Evolutionary conservation across 2,329 filamentous ascomycete species (phyloP).

Genomic region (Tolypocladium ovalisporum): DNA sequence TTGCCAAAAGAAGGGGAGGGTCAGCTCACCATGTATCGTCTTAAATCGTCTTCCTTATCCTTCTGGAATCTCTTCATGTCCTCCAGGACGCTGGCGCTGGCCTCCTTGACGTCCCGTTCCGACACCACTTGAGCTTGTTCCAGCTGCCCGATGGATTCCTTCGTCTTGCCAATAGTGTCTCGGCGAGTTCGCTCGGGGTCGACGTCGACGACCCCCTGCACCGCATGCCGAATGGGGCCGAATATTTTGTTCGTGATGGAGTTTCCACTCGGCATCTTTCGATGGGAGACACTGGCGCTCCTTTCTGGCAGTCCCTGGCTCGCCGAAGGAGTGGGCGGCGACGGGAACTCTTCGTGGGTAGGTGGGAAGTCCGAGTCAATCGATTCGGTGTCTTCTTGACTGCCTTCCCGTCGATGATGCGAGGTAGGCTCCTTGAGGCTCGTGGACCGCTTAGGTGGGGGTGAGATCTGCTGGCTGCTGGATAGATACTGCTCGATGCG

Average conservation of each 20-base stretch:
- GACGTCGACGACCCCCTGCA: conserved; percentile 91
- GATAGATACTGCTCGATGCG: conserved; percentile 89
- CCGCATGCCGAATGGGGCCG: conserved; percentile 86
- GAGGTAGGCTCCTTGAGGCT: conserved; percentile 40
- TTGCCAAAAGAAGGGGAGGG: not conserved
- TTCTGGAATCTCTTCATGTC: conserved; percentile 87
- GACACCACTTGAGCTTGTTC: conserved; percentile 85
- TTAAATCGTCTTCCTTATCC: conserved; percentile 91
- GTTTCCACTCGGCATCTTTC: conserved; percentile 73
- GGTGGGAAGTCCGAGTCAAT: conserved; percentile 95
- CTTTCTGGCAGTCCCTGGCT: conserved; percentile 58
- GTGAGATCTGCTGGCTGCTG: conserved; percentile 51
- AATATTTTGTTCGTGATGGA: conserved; percentile 93
- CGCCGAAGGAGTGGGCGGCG: conserved; percentile 59
- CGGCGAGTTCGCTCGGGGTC: conserved; percentile 87
- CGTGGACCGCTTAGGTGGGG: conserved; percentile 56
- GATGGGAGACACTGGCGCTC: conserved; percentile 44
- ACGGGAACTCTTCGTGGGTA: conserved; percentile 60
- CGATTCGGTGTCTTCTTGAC: conserved; percentile 69
- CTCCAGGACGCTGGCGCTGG: conserved; percentile 75
- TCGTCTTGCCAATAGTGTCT: conserved; percentile 92
- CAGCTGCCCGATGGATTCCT: conserved; percentile 73
- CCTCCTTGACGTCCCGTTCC: conserved; percentile 86
- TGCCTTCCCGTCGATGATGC: conserved; percentile 42
- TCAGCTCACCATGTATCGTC: conserved; percentile 83